Evolutionary conservation across 2,329 filamentous ascomycete species (phyloP).

Genomic region (Cadophora luteo-olivacea): DNA sequence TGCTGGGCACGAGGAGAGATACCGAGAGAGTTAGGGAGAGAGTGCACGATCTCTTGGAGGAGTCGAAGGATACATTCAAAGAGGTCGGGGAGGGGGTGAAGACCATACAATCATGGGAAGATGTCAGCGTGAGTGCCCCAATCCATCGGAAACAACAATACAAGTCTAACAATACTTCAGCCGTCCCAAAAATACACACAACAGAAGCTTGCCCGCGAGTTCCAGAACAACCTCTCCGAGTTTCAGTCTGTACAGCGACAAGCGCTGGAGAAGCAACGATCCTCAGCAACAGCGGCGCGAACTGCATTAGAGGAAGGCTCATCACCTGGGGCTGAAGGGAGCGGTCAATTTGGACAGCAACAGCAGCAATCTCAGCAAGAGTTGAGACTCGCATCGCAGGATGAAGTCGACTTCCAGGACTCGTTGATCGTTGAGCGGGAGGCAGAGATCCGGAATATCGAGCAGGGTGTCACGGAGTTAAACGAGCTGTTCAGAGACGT

Average conservation of each 20-base stretch:
- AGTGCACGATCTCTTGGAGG: constrained; percentile 85
- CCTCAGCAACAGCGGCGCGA: constrained; percentile 82
- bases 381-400: constrained; percentile 83
- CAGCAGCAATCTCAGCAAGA: constrained; percentile 74
- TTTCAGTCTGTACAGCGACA: constrained; percentile 92
- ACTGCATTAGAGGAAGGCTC: constrained; percentile 73
- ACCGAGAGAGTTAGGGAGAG: constrained; percentile 90
- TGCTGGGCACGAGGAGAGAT: constrained; percentile 89
- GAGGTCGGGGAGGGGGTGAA: constrained; percentile 93
- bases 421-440: constrained; percentile 95
- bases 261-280: constrained; percentile 91
- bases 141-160: not conserved
- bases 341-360: constrained; percentile 50
- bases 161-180: constrained; percentile 51
- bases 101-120: constrained; percentile 86
- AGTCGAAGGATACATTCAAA: constrained; percentile 86
- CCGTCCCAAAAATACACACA: constrained; percentile 96
- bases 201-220: constrained; percentile 92
- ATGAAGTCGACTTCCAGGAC: constrained; percentile 98
- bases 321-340: constrained; percentile 45
- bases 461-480: constrained; percentile 92
- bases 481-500: constrained; percentile 98
- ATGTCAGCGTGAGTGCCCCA: constrained; percentile 69
- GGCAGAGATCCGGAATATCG: constrained; percentile 95
- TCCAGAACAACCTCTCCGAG: constrained; percentile 85